A percentile compares a stretch with the other conserved stretches of the same genome.
These are phyloP conservation scores for Coemansia asiatica DNA, from an alignment of 192 early-diverging fungal species.

Conservation along the genomic window DNA sequence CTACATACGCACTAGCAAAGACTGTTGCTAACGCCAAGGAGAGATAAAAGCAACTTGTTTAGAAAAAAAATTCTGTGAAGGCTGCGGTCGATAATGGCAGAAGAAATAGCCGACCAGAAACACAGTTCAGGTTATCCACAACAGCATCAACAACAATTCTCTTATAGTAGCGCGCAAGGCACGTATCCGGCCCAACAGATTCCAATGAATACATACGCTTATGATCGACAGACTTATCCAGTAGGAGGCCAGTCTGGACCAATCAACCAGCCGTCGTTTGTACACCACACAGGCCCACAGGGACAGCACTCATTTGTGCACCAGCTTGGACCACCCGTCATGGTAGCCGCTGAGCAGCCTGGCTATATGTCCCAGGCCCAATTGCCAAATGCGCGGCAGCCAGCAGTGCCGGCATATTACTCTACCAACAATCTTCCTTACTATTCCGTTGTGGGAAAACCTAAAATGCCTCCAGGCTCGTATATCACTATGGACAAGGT, in stretches of 20 bases:
- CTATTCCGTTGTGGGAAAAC: background rate
- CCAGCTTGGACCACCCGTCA: background rate
- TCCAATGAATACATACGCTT: background rate
- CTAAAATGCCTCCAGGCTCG: conserved; percentile 5
- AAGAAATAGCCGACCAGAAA: background rate
- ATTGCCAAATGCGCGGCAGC: background rate
- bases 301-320: background rate
- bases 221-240: background rate
- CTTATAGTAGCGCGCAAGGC: background rate
- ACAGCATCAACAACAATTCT: background rate
- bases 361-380: background rate
- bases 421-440: background rate
- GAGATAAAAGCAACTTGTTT: background rate
- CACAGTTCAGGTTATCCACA: background rate
- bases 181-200: background rate
- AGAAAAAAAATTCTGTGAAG: background rate
- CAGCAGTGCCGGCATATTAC: background rate
- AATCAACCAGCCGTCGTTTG: background rate
- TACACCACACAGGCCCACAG: background rate
- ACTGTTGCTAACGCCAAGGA: background rate
- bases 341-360: background rate
- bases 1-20: background rate
- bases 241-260: background rate
- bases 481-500: conserved; percentile 5
- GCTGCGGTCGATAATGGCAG: background rate